These are phyloP conservation scores for Huntiella omanensis DNA, from an alignment of 2,329 filamentous ascomycete genomes.

Conservation along the genomic window DNA sequence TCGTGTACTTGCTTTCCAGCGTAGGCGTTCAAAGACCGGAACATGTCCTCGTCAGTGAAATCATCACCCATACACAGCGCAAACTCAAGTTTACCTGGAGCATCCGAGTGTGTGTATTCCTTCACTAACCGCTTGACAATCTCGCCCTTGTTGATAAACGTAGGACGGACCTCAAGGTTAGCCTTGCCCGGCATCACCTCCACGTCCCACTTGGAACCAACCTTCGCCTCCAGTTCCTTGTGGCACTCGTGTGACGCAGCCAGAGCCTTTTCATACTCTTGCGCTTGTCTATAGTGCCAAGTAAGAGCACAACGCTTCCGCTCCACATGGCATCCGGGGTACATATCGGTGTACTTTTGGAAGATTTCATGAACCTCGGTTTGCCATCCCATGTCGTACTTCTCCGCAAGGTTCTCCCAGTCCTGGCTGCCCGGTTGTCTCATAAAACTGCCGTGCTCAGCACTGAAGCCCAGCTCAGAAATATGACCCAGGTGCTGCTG, in stretches of 20 bases:
- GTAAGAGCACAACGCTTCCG: conserved; percentile 85
- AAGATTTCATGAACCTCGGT: conserved; percentile 67
- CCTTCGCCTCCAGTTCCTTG: conserved; percentile 58
- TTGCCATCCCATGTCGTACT: conserved; percentile 84
- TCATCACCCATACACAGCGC: conserved; percentile 86
- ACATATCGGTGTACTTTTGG: conserved; percentile 71
- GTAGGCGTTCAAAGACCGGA: conserved; percentile 54
- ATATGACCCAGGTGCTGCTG: conserved; percentile 89
- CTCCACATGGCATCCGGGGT: conserved; percentile 82
- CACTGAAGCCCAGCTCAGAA: conserved; percentile 71
- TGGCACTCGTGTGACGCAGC: conserved; percentile 69
- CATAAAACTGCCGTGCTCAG: conserved; percentile 94
- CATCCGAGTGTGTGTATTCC: conserved; percentile 41
- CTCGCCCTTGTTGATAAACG: conserved; percentile 94
- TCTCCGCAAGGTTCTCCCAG: conserved; percentile 82
- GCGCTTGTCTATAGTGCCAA: conserved; percentile 79
- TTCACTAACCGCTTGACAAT: conserved; percentile 71
- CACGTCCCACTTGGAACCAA: conserved; percentile 67
- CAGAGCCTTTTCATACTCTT: conserved; percentile 66
- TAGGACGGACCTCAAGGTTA: conserved; percentile 90
- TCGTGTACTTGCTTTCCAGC: conserved; percentile 31
- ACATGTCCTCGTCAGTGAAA: conserved; percentile 94
- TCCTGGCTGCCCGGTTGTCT: conserved; percentile 54
- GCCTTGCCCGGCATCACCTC: conserved; percentile 96
- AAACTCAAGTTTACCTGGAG: conserved; percentile 49